Conservation (phyloP, 2,329 filamentous ascomycete species). For the Rhinocladiella mackenziei region DNA sequence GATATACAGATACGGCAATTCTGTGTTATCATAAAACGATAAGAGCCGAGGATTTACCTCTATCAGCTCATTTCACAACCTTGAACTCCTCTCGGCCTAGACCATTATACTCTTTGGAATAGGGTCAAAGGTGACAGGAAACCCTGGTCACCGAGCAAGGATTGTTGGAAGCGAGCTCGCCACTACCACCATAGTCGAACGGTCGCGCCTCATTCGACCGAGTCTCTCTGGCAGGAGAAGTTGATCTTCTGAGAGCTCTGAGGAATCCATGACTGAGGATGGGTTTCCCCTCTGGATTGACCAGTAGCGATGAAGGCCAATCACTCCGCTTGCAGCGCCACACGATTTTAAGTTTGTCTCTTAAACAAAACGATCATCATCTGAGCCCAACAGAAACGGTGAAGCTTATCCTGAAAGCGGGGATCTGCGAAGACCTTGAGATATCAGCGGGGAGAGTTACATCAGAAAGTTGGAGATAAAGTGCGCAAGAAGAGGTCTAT, state of each 20-base stretch:
- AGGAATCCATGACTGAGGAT: no score
- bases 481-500: no score
- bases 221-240: no score
- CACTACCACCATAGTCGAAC: no score
- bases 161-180: no score
- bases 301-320: no score
- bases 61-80: slow-evolving; percentile 4
- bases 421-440: slow-evolving; percentile 12
- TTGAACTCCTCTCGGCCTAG: slow-evolving; percentile 14
- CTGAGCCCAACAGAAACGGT: slow-evolving; percentile 1
- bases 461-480: slow-evolving; percentile 17
- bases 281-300: no score
- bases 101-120: neutral
- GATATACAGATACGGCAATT: neutral
- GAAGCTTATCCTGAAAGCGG: slow-evolving; percentile 5
- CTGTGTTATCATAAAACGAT: slow-evolving; percentile 15
- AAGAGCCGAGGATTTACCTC: slow-evolving; percentile 5
- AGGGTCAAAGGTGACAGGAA: no score
- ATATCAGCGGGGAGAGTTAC: slow-evolving; percentile 14
- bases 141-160: no score
- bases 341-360: slow-evolving; percentile 4
- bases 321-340: neutral
- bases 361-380: slow-evolving; percentile 6
- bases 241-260: no score
- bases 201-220: no score